A percentile compares a stretch with the other conserved stretches of the same genome.
Conservation (phyloP, 2,329 filamentous ascomycete species). For the Aspergillus pseudoviridinutans region DNA sequence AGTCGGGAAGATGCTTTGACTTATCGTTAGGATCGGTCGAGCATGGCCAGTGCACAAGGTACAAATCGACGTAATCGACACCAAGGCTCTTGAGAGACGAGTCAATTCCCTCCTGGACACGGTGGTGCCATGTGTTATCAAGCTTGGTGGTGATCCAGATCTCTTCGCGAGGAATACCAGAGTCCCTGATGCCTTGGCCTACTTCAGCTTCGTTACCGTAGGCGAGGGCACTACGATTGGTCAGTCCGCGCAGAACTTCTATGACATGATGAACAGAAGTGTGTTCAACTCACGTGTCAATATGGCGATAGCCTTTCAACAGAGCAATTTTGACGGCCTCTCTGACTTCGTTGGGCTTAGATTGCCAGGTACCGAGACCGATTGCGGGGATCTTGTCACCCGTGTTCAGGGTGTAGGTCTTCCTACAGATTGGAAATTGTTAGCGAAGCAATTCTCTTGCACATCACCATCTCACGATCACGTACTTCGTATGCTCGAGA, state of each 20-base stretch:
- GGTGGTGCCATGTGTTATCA: slow-evolving; percentile 62
- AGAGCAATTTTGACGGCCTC: slow-evolving; percentile 48
- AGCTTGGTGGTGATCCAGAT: slow-evolving; percentile 68
- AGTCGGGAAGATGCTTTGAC: slow-evolving; percentile 66
- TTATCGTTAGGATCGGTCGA: slow-evolving; percentile 49
- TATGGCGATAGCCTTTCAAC: slow-evolving; percentile 53
- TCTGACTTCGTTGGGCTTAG: slow-evolving; percentile 49
- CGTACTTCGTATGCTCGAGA: slow-evolving; percentile 28
- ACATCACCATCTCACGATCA: neutral
- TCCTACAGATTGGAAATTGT: slow-evolving; percentile 19
- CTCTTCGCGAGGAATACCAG: slow-evolving; percentile 61
- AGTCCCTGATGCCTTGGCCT: slow-evolving; percentile 62
- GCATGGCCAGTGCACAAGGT: slow-evolving; percentile 65
- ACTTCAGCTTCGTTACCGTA: slow-evolving; percentile 67
- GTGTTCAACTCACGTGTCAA: slow-evolving; percentile 44
- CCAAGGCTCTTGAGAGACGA: slow-evolving; percentile 61
- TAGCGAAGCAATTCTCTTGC: neutral
- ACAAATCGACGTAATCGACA: slow-evolving; percentile 68
- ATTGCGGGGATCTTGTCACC: slow-evolving; percentile 47
- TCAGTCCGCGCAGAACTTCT: neutral
- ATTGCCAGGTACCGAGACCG: slow-evolving; percentile 55
- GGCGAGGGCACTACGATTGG: slow-evolving; percentile 30
- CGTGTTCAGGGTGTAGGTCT: slow-evolving; percentile 47
- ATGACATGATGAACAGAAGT: neutral
- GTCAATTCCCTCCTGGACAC: slow-evolving; percentile 59